Evolutionary conservation across 2,329 filamentous ascomycete species (phyloP).

Genomic region (Ramichloridium luteum): DNA sequence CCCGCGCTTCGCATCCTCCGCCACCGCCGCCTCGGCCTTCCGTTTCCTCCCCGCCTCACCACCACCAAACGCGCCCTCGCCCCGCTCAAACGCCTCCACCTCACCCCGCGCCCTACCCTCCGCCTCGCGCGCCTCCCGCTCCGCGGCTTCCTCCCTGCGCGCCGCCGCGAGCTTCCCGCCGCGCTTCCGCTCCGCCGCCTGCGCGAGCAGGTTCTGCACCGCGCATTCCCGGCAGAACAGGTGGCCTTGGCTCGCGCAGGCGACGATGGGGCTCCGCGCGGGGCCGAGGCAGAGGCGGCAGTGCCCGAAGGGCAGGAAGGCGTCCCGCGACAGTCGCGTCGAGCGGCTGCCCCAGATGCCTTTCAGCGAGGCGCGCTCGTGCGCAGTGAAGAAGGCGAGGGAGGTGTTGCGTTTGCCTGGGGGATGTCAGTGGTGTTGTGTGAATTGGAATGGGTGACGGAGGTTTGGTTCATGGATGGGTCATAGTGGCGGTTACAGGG

Average conservation of each 20-base stretch:
- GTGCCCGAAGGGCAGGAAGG: slow-evolving; percentile 80
- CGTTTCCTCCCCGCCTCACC: slow-evolving; percentile 48
- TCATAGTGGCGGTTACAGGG: too few species aligned
- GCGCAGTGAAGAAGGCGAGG: slow-evolving; percentile 81
- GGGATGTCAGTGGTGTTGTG: slow-evolving; percentile 7
- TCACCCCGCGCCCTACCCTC: slow-evolving; percentile 45
- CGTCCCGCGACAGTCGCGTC: slow-evolving; percentile 78
- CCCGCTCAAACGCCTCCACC: slow-evolving; percentile 72
- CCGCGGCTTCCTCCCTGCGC: slow-evolving; percentile 48
- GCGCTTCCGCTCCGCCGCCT: slow-evolving; percentile 83
- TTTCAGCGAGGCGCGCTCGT: slow-evolving; percentile 76
- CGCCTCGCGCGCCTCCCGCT: slow-evolving; percentile 55
- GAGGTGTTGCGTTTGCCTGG: slow-evolving; percentile 72
- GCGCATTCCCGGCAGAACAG: slow-evolving; percentile 94
- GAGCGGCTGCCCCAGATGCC: slow-evolving; percentile 69
- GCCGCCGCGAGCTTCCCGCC: slow-evolving; percentile 51
- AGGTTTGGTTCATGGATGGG: too few species aligned
- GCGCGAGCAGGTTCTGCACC: slow-evolving; percentile 75
- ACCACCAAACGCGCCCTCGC: slow-evolving; percentile 29
- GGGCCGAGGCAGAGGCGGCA: slow-evolving; percentile 78
- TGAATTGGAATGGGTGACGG: too few species aligned
- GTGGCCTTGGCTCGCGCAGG: slow-evolving; percentile 66
- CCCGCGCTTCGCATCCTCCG: slow-evolving; percentile 58
- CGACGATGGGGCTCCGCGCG: slow-evolving; percentile 69
- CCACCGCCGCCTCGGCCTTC: slow-evolving; percentile 69